phyloP scores from a whole-genome alignment of 148 eudicot species.

The Limonium bicolor region DNA sequence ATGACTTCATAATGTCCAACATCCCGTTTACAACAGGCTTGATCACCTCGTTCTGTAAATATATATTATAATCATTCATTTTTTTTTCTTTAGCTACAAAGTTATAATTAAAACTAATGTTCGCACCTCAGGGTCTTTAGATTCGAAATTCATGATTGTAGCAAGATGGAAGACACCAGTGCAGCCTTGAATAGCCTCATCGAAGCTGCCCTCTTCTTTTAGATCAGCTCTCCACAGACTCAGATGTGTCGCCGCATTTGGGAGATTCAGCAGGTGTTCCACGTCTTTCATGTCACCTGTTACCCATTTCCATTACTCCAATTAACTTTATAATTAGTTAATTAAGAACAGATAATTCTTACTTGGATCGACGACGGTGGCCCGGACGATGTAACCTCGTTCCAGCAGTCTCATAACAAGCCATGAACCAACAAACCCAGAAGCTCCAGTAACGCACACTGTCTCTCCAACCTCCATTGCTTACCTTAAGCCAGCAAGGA shows the following conservation, averaged over 20 bases:
- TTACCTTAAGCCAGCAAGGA: too few species aligned
- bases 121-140: conserved; percentile 48
- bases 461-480: too few species aligned
- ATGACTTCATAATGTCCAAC: conserved; percentile 30
- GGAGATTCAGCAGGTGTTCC: too few species aligned
- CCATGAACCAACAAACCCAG: conserved; percentile 69
- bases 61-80: background rate
- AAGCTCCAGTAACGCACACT: conserved; percentile 67
- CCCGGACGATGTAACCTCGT: conserved; percentile 44
- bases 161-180: conserved; percentile 47
- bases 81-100: background rate
- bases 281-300: too few species aligned
- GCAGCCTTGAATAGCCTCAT: conserved; percentile 34
- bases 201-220: conserved; percentile 44
- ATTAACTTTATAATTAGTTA: too few species aligned
- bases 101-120: background rate
- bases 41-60: conserved; percentile 55
- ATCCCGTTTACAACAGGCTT: conserved; percentile 49
- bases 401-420: conserved; percentile 61
- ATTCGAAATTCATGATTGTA: conserved; percentile 50
- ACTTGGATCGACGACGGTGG: conserved; percentile 67
- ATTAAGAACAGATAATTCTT: too few species aligned
- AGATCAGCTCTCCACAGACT: too few species aligned
- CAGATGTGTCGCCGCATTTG: too few species aligned
- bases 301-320: too few species aligned